Conservation (phyloP, 164 flowering plant species). For the Nymphaea colorata region DNA sequence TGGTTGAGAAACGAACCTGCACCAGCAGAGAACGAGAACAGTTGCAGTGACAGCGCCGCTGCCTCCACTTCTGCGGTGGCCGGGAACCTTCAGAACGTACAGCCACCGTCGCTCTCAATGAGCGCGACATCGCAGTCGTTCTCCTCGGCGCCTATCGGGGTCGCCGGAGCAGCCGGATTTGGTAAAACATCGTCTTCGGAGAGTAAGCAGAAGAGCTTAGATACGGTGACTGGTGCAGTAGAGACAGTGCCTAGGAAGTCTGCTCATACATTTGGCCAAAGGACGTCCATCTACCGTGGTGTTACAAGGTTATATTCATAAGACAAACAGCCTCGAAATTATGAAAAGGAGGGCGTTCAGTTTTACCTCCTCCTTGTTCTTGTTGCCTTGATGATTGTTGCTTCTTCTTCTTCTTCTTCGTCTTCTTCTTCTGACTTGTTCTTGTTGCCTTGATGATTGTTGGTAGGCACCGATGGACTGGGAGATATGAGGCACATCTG, state of each 20-base stretch:
- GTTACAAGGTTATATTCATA: slow-evolving; percentile 52
- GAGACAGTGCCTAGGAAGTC: slow-evolving; percentile 44
- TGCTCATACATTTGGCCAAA: slow-evolving; percentile 70
- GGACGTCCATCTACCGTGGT: slow-evolving; percentile 88
- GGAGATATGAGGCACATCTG: slow-evolving; percentile 95
- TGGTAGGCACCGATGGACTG: slow-evolving; percentile 74
- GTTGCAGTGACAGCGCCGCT: neutral
- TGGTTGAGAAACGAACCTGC: neutral
- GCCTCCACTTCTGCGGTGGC: neutral
- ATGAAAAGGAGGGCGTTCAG: too few relatives aligned
- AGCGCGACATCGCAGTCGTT: neutral
- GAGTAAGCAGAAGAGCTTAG: neutral
- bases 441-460: neutral
- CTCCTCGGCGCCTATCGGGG: neutral
- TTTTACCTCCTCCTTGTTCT: too few relatives aligned
- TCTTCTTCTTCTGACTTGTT: neutral
- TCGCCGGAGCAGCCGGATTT: neutral
- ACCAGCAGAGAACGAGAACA: neutral
- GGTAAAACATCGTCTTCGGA: neutral
- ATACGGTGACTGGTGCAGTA: slow-evolving; percentile 4
- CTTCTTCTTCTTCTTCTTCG: neutral
- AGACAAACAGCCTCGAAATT: too few relatives aligned
- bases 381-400: too few relatives aligned
- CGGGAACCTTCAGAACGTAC: neutral
- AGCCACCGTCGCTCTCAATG: neutral